Base-by-base conservation (phyloP, 108 stramenopile species). In the Conticribra guillardii region DNA sequence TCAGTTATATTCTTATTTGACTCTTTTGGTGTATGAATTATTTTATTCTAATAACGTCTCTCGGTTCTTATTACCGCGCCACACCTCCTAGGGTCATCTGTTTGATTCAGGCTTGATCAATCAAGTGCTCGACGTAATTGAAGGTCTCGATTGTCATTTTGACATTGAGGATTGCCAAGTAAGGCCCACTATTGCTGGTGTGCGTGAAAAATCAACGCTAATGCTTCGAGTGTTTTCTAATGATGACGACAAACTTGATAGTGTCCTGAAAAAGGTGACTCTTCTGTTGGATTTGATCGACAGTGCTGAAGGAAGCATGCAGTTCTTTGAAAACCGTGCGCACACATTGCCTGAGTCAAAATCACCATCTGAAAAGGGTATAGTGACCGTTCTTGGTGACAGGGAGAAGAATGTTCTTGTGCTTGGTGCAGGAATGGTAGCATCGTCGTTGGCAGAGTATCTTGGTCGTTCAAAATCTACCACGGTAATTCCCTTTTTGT, bases 31-130 rank as follows among this genome's bases (percentile, higher is more conserved):
- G 21, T 23, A 28, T 27, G 29, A 29, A 28, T 27, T 62, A n/a
- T 53, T n/a, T 16, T 28, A 63, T 64, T 52, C 0, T 2, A 30
- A 9, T 32, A 15, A 30, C 31, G n/a, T n/a, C n/a, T n/a, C n/a
- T n/a, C n/a, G n/a, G n/a, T n/a, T n/a, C n/a, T n/a, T n/a, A n/a
- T n/a, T n/a, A n/a, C n/a, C n/a, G n/a, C n/a, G n/a, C n/a, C n/a
- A n/a, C n/a, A n/a, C n/a, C n/a, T n/a, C n/a, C 7, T 26, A 75
- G 67, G 74, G 74, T 2, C 74, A 75, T 23, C 60, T 75, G 47
- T 96, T 96, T 75, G 96, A 96, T 73, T 83, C 85, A 28, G 90
- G 90, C 32, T 67, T 94, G 18, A 92, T 96, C 74, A 96, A 96
- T 77, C 81, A 83, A 50, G 61, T 93, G 2, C 74, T 94, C 17